Evolutionary conservation across 1,284 basidiomycete genomes (phyloP).

Genomic region (Coniophora puteana): DNA sequence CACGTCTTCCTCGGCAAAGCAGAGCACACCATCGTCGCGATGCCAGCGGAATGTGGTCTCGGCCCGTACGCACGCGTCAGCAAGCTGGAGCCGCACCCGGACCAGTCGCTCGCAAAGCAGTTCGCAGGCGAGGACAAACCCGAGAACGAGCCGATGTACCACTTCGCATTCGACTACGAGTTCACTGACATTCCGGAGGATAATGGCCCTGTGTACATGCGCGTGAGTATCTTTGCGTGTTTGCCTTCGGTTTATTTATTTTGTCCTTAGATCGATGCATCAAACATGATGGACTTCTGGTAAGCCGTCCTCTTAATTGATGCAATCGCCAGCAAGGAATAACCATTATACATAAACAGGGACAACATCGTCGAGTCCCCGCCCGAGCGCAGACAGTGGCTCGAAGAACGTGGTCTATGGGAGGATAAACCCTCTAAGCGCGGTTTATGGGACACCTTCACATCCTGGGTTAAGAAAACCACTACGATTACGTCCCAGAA

Average conservation of each 20-base stretch:
- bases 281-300: too few relatives aligned
- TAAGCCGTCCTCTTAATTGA: too few relatives aligned
- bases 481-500: too few relatives aligned
- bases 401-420: slow-evolving; percentile 7
- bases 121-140: too few relatives aligned
- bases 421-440: slow-evolving; percentile 2
- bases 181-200: slow-evolving; percentile 2
- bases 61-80: slow-evolving; percentile 15
- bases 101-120: slow-evolving; percentile 8
- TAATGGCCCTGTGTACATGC: slow-evolving; percentile 10
- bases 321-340: too few relatives aligned
- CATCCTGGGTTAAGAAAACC: slow-evolving; percentile 2
- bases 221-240: not conserved
- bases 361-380: slow-evolving; percentile 7
- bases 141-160: slow-evolving; percentile 6
- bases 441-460: slow-evolving; percentile 4
- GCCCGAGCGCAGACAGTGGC: slow-evolving; percentile 10
- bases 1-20: slow-evolving; percentile 25
- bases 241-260: too few relatives aligned
- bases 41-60: slow-evolving; percentile 22
- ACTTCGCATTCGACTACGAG: slow-evolving; percentile 10
- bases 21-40: slow-evolving; percentile 21
- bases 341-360: slow-evolving; percentile 10
- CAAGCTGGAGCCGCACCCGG: slow-evolving; percentile 5
- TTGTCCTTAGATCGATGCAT: too few relatives aligned